Evolutionary conservation across 805 yeast species (phyloP).

Genomic region (Myxozyma lipomycoides): DNA sequence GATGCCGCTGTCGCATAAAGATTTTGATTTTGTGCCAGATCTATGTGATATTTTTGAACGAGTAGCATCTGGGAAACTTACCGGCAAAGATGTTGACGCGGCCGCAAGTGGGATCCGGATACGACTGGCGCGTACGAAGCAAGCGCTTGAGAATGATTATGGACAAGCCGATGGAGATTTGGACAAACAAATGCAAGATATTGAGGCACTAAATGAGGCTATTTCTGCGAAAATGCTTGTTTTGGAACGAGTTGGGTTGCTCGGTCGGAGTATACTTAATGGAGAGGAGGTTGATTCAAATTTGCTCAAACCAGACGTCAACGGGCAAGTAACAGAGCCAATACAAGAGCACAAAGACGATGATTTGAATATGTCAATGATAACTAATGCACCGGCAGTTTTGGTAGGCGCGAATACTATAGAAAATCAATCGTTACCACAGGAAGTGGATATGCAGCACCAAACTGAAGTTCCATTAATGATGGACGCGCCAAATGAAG

Average conservation of each 20-base stretch:
- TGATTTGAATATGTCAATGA: too few species aligned
- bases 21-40: slow-evolving; percentile 23
- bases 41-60: slow-evolving; percentile 20
- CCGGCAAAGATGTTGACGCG: slow-evolving; percentile 16
- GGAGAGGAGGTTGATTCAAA: neutral
- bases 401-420: too few species aligned
- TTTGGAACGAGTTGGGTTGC: neutral
- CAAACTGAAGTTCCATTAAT: neutral
- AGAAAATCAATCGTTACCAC: too few species aligned
- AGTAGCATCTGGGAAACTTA: slow-evolving; percentile 15
- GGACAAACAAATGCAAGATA: slow-evolving; percentile 7
- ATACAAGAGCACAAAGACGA: too few species aligned
- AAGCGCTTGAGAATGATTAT: neutral
- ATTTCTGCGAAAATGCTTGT: slow-evolving; percentile 12
- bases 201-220: slow-evolving; percentile 1
- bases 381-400: neutral
- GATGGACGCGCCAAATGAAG: neutral
- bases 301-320: neutral
- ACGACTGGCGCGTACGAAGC: slow-evolving; percentile 6
- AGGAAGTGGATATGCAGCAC: neutral
- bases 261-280: neutral
- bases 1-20: slow-evolving; percentile 7
- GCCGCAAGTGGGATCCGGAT: slow-evolving; percentile 21
- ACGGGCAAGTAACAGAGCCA: neutral
- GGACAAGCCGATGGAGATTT: slow-evolving; percentile 1